phyloP scores from a whole-genome alignment of 2,329 filamentous ascomycete genomes.

The Epichloe gansuensis region DNA sequence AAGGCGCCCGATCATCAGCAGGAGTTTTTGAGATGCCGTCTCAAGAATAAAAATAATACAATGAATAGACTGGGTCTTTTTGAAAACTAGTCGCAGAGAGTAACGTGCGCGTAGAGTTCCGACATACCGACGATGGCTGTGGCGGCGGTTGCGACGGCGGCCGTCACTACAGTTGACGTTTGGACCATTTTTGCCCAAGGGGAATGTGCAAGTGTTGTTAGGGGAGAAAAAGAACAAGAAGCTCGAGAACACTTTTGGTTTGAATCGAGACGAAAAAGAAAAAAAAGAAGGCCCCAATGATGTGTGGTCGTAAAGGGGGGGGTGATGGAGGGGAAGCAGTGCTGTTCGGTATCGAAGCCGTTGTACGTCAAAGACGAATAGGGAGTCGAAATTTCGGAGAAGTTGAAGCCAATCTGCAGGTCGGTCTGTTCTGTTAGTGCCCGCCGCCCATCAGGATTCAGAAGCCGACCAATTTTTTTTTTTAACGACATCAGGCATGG shows the following conservation, averaged over 20 bases:
- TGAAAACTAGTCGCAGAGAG: background rate
- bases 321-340: background rate
- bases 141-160: slow-evolving; percentile 47
- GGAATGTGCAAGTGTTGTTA: slow-evolving; percentile 1
- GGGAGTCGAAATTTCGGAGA: background rate
- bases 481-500: slow-evolving; percentile 7
- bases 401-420: slow-evolving; percentile 1
- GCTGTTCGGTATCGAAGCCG: background rate
- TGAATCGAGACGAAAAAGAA: background rate
- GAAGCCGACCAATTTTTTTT: slow-evolving; percentile 6
- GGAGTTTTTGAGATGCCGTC: background rate
- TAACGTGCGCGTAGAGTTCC: background rate
- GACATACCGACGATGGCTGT: slow-evolving; percentile 45
- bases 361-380: background rate
- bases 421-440: slow-evolving; percentile 1
- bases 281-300: background rate
- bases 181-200: slow-evolving; percentile 28
- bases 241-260: background rate
- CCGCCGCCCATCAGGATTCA: background rate
- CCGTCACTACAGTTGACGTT: slow-evolving; percentile 43
- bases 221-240: background rate
- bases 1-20: background rate
- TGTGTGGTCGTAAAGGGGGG: background rate
- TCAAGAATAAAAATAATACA: slow-evolving; percentile 9
- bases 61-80: background rate